Evolutionary conservation across 148 eudicot species (phyloP), one percentile per base, ranked within the genome.

Genomic region (Bassia scoparia): DNA sequence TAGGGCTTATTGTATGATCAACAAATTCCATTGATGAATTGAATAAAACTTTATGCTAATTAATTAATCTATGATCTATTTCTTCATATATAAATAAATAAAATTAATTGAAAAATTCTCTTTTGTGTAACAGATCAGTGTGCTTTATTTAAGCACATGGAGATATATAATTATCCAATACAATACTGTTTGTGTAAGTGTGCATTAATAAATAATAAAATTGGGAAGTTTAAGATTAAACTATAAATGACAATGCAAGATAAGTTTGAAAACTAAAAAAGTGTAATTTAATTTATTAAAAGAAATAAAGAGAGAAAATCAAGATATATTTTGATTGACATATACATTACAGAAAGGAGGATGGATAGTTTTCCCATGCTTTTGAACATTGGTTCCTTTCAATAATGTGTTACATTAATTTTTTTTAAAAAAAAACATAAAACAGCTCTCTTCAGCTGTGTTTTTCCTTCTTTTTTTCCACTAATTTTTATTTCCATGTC

Each of bases 381-480:
- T 78, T 78, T 73, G 30, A 73, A 61, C 74, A 61, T 64, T 53
- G 33, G 65, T 74, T 79, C 70, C 61, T 79, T 79, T 68, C 81
- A 62, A n/a, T 61, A 79, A 70, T 68, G 52, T 62, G 26, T 53
- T 31, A 6, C 5, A 37, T 37, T 37, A 6, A 37, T 5, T 37
- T 30, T 63, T 67, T 67, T 35, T 50, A 11, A 7, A 62, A 48
- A 33, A 16, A 29, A 53, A 43, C 26, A 65, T 44, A 35, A 35
- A 74, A 70, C 78, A 79, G 71, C 75, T 69, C 75, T 79, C 82
- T 79, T 79, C 82, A 79, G 75, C 78, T 74, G 75, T 64, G 12
- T 23, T 61, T 55, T 44, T 23, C 18, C 27, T 50, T 37, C 48
- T 52, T 46, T 27, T 35, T 56, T 41, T 54, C 27, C 33, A 18